Conservation (phyloP, 768 basidiomycete genomes). For the Royoungia palumana region DNA sequence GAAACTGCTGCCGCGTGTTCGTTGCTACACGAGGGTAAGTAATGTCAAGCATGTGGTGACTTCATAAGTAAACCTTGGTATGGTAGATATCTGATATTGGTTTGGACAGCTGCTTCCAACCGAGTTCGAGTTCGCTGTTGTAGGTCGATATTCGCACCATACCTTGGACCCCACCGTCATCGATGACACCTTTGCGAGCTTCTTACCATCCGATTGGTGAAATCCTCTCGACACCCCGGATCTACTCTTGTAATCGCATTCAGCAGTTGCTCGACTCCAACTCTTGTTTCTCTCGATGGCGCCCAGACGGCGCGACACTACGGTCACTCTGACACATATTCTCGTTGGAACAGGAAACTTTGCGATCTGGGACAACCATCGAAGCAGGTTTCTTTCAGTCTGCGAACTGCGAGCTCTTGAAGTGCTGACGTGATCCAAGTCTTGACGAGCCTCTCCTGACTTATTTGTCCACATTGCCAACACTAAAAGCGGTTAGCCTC, state of each 20-base stretch:
- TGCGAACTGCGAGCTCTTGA: not conserved
- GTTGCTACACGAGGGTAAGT: conserved; percentile 1
- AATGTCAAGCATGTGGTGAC: not conserved
- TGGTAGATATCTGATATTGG: not conserved
- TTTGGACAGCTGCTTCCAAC: conserved; percentile 3
- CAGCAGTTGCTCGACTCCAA: conserved; percentile 11
- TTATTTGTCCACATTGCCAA: conserved; percentile 7
- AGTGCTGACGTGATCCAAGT: not conserved
- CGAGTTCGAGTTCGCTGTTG: conserved; percentile 1
- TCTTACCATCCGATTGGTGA: conserved; percentile 6
- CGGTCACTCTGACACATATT: conserved; percentile 10
- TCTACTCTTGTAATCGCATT: conserved; percentile 1
- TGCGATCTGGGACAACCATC: not conserved
- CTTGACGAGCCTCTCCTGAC: conserved; percentile 3
- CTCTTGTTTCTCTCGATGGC: conserved; percentile 3
- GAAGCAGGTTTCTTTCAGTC: conserved; percentile 6
- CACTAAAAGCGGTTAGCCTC: conserved; percentile 1
- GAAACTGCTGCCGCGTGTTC: conserved; percentile 5
- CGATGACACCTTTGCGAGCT: not conserved
- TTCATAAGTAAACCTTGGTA: not conserved
- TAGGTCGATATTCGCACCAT: conserved; percentile 6
- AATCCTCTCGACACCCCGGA: not conserved
- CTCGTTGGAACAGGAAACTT: conserved; percentile 2
- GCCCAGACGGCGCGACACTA: not conserved
- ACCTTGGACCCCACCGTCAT: conserved; percentile 1